Percentiles rank a stretch among this genome's conserved stretches.
Evolutionary conservation across 2,329 filamentous ascomycete species (phyloP).

Genomic region (Sarocladiaceae sp.): DNA sequence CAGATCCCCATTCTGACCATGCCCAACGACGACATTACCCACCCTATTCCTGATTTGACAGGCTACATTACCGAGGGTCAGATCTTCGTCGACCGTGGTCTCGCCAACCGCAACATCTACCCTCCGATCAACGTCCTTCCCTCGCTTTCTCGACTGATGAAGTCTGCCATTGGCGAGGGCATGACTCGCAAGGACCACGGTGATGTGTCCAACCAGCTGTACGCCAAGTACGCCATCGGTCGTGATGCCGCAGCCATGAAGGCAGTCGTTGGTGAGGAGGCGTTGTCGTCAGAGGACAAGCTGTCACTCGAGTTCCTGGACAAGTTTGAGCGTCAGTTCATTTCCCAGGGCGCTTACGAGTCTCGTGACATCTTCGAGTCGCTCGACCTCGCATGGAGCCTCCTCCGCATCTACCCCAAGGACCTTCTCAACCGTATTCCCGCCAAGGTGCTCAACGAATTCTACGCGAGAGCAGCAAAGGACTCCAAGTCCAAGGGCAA

Average conservation of each 20-base stretch:
- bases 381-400: slow-evolving; percentile 90
- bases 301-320: slow-evolving; percentile 96
- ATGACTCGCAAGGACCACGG: slow-evolving; percentile 96
- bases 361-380: slow-evolving; percentile 87
- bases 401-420: slow-evolving; percentile 96
- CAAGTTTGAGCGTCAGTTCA: slow-evolving; percentile 96
- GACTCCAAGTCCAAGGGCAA: slow-evolving; percentile 59
- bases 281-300: slow-evolving; percentile 92
- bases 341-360: slow-evolving; percentile 88
- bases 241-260: slow-evolving; percentile 99
- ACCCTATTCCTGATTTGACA: slow-evolving; percentile 97
- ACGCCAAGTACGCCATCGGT: slow-evolving; percentile 98
- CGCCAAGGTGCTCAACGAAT: slow-evolving; percentile 75
- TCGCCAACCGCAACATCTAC: slow-evolving; percentile 96
- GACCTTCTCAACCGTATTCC: slow-evolving; percentile 94
- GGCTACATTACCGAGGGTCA: slow-evolving; percentile 99
- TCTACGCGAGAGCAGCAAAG: slow-evolving; percentile 63
- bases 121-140: slow-evolving; percentile 98
- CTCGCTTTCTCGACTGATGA: slow-evolving; percentile 98
- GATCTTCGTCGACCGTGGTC: slow-evolving; percentile 90
- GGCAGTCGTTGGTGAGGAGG: slow-evolving; percentile 97
- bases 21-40: slow-evolving; percentile 99
- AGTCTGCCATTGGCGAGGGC: slow-evolving; percentile 96
- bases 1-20: slow-evolving; percentile 99
- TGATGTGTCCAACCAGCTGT: slow-evolving; percentile 98